These are phyloP conservation scores for Puccinia novopanici DNA, from an alignment of 1,284 basidiomycete genomes.

Conservation along the genomic window DNA sequence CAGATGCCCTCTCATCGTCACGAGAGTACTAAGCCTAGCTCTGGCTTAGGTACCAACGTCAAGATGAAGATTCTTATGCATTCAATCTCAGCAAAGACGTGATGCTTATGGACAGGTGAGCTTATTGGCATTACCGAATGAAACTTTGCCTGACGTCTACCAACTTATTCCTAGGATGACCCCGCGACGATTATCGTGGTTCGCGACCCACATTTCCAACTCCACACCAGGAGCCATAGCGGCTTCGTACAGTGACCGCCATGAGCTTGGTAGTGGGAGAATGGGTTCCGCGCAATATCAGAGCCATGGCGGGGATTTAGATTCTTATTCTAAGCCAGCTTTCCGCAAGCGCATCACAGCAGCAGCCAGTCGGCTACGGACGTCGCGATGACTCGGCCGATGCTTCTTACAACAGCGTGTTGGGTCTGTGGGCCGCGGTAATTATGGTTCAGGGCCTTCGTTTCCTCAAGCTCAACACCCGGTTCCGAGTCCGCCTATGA, in stretches of 20 bases:
- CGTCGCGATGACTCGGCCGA: not conserved
- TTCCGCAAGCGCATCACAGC: constrained; percentile 3
- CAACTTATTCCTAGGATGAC: not conserved
- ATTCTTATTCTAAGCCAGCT: not conserved
- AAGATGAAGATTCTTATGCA: not conserved
- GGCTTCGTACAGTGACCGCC: not conserved
- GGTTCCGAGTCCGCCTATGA: not conserved
- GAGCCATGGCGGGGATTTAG: not conserved
- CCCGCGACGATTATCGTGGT: not conserved
- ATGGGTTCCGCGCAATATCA: not conserved
- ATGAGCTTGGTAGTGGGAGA: constrained; percentile 8
- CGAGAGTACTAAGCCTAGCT: not conserved
- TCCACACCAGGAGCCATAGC: constrained; percentile 14
- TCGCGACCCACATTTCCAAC: constrained; percentile 8
- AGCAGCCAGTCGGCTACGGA: not conserved
- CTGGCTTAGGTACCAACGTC: not conserved
- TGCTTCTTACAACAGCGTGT: not conserved
- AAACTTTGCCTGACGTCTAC: not conserved
- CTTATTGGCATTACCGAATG: not conserved
- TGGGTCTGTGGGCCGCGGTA: not conserved
- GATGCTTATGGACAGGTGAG: not conserved
- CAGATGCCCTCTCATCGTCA: constrained; percentile 6
- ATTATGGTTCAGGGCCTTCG: constrained; percentile 3
- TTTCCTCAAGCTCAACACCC: constrained; percentile 18
- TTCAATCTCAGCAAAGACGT: not conserved